Percentiles rank a stretch among this genome's conserved stretches.
Conservation (phyloP, 2,329 filamentous ascomycete species). For the Epichloe typhina region DNA sequence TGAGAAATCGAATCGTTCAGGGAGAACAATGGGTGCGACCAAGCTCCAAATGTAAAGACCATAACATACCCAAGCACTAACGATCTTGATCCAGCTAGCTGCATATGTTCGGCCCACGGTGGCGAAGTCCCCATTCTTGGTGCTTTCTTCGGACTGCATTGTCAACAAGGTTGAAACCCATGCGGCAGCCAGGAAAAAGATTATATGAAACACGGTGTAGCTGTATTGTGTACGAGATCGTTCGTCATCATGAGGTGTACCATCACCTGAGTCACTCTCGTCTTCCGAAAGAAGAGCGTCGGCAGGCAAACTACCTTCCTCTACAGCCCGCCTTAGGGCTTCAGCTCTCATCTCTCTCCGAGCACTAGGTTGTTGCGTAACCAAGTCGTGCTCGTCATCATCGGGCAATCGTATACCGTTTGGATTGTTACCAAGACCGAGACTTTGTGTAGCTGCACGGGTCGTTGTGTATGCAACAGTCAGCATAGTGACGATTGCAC, state of each 20-base stretch:
- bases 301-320: slow-evolving; percentile 82
- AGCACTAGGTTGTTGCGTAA: slow-evolving; percentile 67
- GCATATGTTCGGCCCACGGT: slow-evolving; percentile 91
- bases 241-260: slow-evolving; percentile 72
- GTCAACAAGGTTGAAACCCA: slow-evolving; percentile 87
- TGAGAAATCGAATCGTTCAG: slow-evolving; percentile 65
- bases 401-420: slow-evolving; percentile 44
- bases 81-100: slow-evolving; percentile 98
- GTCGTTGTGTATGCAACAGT: slow-evolving; percentile 97
- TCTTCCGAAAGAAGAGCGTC: slow-evolving; percentile 71
- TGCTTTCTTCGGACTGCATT: slow-evolving; percentile 57
- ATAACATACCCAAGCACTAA: slow-evolving; percentile 95
- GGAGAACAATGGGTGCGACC: slow-evolving; percentile 71
- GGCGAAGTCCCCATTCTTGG: slow-evolving; percentile 61
- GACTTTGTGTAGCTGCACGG: slow-evolving; percentile 80
- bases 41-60: slow-evolving; percentile 88
- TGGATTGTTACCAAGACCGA: slow-evolving; percentile 51
- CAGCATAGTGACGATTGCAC: slow-evolving; percentile 89
- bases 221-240: slow-evolving; percentile 84
- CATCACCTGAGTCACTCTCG: slow-evolving; percentile 49
- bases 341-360: slow-evolving; percentile 88
- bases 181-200: slow-evolving; percentile 90
- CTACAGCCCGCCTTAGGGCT: slow-evolving; percentile 80
- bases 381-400: slow-evolving; percentile 74
- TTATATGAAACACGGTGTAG: slow-evolving; percentile 90